Evolutionary conservation across 495 filamentous ascomycete species (phyloP).

Genomic region (Neurospora sp.): DNA sequence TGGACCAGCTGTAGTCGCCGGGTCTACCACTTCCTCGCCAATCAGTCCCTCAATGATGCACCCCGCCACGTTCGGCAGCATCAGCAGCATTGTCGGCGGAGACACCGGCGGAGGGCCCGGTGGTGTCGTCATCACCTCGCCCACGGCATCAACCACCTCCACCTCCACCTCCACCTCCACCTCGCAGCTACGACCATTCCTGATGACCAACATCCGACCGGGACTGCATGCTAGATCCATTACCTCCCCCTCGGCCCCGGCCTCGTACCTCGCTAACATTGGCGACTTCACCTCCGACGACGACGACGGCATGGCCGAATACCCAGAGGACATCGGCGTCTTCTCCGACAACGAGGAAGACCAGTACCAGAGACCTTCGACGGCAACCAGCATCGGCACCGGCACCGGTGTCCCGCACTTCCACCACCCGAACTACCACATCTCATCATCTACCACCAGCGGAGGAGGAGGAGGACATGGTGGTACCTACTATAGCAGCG

Average conservation of each 20-base stretch:
- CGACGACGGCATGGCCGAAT: constrained; percentile 14
- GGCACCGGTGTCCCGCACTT: background rate
- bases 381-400: background rate
- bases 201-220: constrained; percentile 27
- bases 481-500: background rate
- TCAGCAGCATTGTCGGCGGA: constrained; percentile 14
- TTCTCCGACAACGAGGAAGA: constrained; percentile 46
- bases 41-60: background rate
- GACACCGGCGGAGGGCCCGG: constrained; percentile 46
- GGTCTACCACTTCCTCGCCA: background rate
- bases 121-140: background rate
- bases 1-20: background rate
- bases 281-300: constrained; percentile 47
- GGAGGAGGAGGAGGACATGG: background rate
- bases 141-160: constrained; percentile 7
- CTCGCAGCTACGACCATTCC: background rate
- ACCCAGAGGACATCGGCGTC: constrained; percentile 32
- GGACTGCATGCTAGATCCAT: constrained; percentile 60
- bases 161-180: constrained; percentile 11
- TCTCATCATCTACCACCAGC: background rate
- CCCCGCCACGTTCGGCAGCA: background rate
- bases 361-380: constrained; percentile 11
- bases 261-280: constrained; percentile 42
- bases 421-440: background rate
- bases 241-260: constrained; percentile 56